Evolutionary conservation across 1,139 yeast species (phyloP).

Genomic region (Sugiyamaella grinbergsii): DNA sequence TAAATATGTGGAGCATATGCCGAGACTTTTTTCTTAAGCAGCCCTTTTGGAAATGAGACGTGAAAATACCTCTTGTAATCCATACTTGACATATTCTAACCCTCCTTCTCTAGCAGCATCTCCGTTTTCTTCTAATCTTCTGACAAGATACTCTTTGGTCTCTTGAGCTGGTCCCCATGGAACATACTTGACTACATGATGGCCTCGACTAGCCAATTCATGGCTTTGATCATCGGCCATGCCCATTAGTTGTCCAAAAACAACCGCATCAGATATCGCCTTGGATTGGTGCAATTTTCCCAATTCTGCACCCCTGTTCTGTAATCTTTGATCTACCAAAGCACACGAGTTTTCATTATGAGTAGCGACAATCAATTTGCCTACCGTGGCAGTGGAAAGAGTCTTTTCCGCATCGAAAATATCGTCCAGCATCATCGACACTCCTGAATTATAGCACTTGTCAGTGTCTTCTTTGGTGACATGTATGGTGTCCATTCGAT

Average conservation of each 20-base stretch:
- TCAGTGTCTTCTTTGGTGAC: conserved; percentile 79
- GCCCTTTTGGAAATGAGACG: conserved; percentile 16
- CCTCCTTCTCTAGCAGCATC: conserved; percentile 96
- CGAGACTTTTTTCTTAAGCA: too few species aligned
- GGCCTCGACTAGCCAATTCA: conserved; percentile 66
- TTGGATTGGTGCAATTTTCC: conserved; percentile 23
- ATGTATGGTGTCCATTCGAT: conserved; percentile 68
- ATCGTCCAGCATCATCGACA: conserved; percentile 62
- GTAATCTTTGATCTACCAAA: conserved; percentile 62
- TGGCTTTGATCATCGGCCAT: conserved; percentile 92
- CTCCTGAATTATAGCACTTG: conserved; percentile 69
- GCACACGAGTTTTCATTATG: conserved; percentile 83
- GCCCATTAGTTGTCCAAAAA: conserved; percentile 88
- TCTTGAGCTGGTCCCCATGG: conserved; percentile 98
- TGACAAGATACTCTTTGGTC: conserved; percentile 83
- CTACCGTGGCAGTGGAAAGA: conserved; percentile 48
- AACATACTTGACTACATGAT: conserved; percentile 84
- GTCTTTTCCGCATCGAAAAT: conserved; percentile 52
- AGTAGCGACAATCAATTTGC: conserved; percentile 89
- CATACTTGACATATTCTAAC: conserved; percentile 49
- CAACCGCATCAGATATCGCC: conserved; percentile 49
- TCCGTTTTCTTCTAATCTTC: conserved; percentile 95
- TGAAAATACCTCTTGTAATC: conserved; percentile 27
- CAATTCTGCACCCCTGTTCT: conserved; percentile 33
- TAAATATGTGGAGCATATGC: background rate